Evolutionary conservation across 208 protist species (phyloP), one percentile per base, ranked within the genome.

Genomic region (Wallacemonas rigidus): DNA sequence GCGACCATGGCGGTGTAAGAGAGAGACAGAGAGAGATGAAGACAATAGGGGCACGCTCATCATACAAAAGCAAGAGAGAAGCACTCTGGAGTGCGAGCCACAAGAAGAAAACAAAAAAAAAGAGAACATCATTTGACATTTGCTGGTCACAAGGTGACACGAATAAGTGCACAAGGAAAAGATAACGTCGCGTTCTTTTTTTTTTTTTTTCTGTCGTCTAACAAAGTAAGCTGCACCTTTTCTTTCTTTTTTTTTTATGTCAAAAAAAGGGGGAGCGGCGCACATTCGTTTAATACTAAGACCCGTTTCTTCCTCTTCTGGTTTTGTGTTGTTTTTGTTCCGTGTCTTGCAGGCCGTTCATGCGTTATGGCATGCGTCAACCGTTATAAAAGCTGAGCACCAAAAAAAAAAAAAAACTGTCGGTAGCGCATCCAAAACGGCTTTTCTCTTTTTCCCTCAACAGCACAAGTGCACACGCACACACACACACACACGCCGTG

Each of bases 241-340:
- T 65, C 39, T 2, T 72, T 63, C 3, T 77, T 77, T 64, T 67
- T 62, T 5, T 12, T 50, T 50, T 6, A 12, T 50, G 12, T 50
- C 6, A 50, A 57, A 57, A 38, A 17, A 35, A 57, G 1, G 9
- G 53, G 9, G 9, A 57, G 36, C 17, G 43, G 56, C 15, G 17
- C 56, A 62, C 3, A 43, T 62, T 15, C 56, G 56, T 44, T 62
- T 62, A 62, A 62, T 43, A 15, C 56, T 62, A 62, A 62, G 62
- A 38, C 64, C 43, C 48, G 45, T 61, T 67, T 67, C 2, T 56
- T 39, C 17, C 76, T 5, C 69, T 71, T 6, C 56, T 1, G 11
- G 3, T 54, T 12, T 60, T 73, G 8, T 69, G 63, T 50, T 50
- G 45, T 50, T 50, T 50, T 12, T 50, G 8, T 6, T 35, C 39